Evolutionary conservation across 495 filamentous ascomycete genomes (phyloP), one percentile per base, ranked within the genome.

Genomic region (Trichoderma reesei): DNA sequence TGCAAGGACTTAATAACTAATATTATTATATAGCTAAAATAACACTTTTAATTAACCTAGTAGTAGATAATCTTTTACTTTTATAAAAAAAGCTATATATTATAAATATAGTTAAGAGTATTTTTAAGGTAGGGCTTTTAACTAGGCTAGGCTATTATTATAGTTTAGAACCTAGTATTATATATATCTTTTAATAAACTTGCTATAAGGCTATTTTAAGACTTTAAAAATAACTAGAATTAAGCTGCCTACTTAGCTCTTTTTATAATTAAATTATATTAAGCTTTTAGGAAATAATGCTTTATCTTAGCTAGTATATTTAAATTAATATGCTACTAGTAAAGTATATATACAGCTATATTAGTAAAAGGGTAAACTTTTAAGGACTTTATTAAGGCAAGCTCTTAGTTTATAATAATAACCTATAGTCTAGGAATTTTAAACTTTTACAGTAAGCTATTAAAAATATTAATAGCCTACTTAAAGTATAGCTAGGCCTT

Each of bases 321-420:
- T 46, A 36, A 37, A 37, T 20, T 36, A 38, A 20, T 64, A 36
- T 48, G 54, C 16, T 37, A 51, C 13, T 64, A 51, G 5, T 54
- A 51, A 7, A 34, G 13, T 1, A 46, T 46, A 37, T 38, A 26
- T 42, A 11, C 18, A 34, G 34, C 39, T 37, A n/a, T 6, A 1
- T 54, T 64, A 51, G 34, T 48, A 37, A 38, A 51, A 3, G 54
- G 18, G 4, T 4, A 51, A 36, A 4, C 38, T 16, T 31, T 37
- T 31, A 54, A 46, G n/a, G 42, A 9, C 42, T 46, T 64, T 48
- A 42, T 64, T 48, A 64, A 36, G n/a, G 54, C 20, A n/a, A 31
- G 34, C 37, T 51, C 5, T 18, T 63, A 44, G 41, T 63, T 41
- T 13, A 38, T 38, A 16, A 51, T 51, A 37, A 44, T 54, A 44